Evolutionary conservation across 306 rosid species (phyloP).

Genomic region (Senna siamea): DNA sequence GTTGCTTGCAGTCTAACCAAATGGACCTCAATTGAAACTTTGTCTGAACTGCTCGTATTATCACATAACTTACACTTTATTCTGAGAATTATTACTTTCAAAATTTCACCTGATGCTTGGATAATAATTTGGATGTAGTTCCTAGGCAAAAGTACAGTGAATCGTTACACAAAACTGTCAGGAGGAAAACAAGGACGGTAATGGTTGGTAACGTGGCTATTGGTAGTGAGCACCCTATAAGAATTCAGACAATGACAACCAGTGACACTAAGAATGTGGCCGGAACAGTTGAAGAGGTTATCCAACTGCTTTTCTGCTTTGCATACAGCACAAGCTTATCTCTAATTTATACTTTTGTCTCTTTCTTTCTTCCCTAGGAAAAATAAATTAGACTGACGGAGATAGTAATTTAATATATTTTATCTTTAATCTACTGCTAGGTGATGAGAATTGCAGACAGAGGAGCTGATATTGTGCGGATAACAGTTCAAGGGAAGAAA

Average conservation of each 20-base stretch:
- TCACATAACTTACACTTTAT: neutral
- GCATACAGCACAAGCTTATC: slow-evolving; percentile 5
- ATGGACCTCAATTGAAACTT: neutral
- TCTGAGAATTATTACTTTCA: slow-evolving; percentile 12
- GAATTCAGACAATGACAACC: slow-evolving; percentile 99
- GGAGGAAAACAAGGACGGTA: slow-evolving; percentile 94
- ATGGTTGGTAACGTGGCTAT: slow-evolving; percentile 88
- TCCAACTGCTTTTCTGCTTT: slow-evolving; percentile 27
- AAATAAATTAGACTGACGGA: neutral
- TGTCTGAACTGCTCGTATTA: neutral
- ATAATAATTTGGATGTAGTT: slow-evolving; percentile 58
- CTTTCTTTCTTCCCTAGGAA: neutral
- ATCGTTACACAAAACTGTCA: slow-evolving; percentile 76
- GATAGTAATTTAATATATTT: too few relatives aligned
- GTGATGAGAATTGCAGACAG: slow-evolving; percentile 93
- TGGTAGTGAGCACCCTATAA: slow-evolving; percentile 95
- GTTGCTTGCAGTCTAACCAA: neutral
- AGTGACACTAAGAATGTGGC: slow-evolving; percentile 91
- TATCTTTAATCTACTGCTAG: slow-evolving; percentile 38
- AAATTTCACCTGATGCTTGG: slow-evolving; percentile 39
- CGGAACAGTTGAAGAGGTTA: slow-evolving; percentile 94
- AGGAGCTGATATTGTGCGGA: slow-evolving; percentile 94
- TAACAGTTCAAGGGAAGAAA: slow-evolving; percentile 97
- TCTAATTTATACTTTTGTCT: neutral
- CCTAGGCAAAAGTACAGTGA: slow-evolving; percentile 94